Base-by-base conservation (phyloP, 2,329 filamentous ascomycete species). In the Alternaria consortialis region DNA sequence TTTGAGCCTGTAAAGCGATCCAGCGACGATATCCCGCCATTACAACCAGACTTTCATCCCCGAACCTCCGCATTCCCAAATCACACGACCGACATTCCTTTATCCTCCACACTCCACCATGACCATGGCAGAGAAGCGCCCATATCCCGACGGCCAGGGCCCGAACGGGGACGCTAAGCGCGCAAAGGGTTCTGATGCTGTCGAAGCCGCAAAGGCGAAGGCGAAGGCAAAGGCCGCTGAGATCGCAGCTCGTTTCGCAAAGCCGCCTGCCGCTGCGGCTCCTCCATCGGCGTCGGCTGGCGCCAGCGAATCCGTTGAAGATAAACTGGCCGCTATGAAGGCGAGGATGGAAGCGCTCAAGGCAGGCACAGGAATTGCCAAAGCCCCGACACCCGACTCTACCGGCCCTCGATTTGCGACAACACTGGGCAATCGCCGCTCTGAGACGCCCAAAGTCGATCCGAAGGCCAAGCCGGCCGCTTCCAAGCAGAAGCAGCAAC, bases 341-440 rank as follows among this genome's bases (percentile, higher is more conserved):
- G 72, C 67, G n/a, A 53, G 69, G 32, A 70, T 74, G 54, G 75
- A 71, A 17, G 75, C 74, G n/a, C 64, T 77, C 51, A 73, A 68
- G 50, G 71, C 66, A 5, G 92, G 79, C 84, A 87, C 94, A 66
- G 92, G 92, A 48, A 90, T 91, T 81, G 62, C 62, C 52, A 60
- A 68, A 63, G 29, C 75, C 75, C 25, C 79, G 72, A 59, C 63
- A 12, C 73, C 67, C 53, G 81, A 84, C 58, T 75, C 79, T 9
- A 80, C 81, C 55, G 82, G 83, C 51, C 80, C 83, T 1, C 86
- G 84, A 67, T 85, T 86, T 67, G 82, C 84, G 40, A 85, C 84
- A 1, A 84, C 83, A 2, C 82, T 85, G 74, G 85, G 82, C 31
- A 87, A 86, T 60, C 82, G 84, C 58, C 82, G 84, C 60, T 79